Base-by-base conservation (phyloP, 352 stramenopile genomes). In the Blastocystis sp. region DNA sequence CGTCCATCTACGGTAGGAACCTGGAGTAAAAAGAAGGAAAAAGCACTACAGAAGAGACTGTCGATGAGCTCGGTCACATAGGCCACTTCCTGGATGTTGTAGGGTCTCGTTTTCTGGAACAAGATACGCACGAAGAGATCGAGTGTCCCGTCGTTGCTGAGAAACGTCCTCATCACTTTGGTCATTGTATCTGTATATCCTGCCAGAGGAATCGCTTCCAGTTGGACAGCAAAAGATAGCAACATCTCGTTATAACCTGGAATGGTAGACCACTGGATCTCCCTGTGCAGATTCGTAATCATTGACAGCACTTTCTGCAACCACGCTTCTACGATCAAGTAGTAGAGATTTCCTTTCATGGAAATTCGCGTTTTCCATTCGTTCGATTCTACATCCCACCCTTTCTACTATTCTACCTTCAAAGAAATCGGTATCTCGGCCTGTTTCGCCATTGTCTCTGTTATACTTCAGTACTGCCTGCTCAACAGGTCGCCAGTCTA, bases 271-370 rank as follows among this genome's bases (percentile, higher is more conserved):
- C 77, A 88, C 77, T 88, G 77, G 53, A 88, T 88, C 45, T 88
- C 77, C 0, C 77, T 34, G 47, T 88, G 77, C 55, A 88, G 68
- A 29, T 88, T 88, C 18, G 66, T 79, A 56, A 88, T 88, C 18
- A 88, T 59, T 2, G 54, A 76, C 4, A 88, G 47, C 26, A 88
- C 56, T 34, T 88, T 88, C 56, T 88, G 77, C 34, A 88, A 61
- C 77, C 77, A 88, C 39, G 77, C 77, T 43, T 88, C 77, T 29
- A 56, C 66, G 43, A 88, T 79, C 18, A 88, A 15, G n/a, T 88
- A 88, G 55, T 88, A 88, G 41, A 88, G 62, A 64, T 88, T 88
- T 18, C 77, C 77, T 41, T 84, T 84, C 73, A 84, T 84, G 34
- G 43, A n/a, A 45, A 84, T 84, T n/a, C 73, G 73, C n/a, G 55